These are phyloP conservation scores for Ogataea paraovalis DNA, from an alignment of 805 yeast species.

Conservation along the genomic window DNA sequence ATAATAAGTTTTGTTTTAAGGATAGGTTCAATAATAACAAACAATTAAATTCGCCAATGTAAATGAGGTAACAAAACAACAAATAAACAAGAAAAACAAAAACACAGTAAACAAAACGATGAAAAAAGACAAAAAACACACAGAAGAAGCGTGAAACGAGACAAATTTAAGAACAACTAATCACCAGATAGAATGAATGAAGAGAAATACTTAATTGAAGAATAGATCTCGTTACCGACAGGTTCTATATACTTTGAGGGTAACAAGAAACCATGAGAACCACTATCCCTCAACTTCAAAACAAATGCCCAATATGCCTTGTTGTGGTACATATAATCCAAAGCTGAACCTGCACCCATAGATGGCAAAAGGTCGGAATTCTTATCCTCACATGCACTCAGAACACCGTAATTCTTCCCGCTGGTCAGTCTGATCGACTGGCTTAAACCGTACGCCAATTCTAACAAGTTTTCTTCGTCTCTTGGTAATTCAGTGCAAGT, in stretches of 20 bases:
- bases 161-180: background rate
- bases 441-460: constrained; percentile 75
- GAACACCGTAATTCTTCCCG: constrained; percentile 64
- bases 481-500: constrained; percentile 71
- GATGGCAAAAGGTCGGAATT: constrained; percentile 72
- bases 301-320: constrained; percentile 84
- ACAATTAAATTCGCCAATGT: no score
- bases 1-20: no score
- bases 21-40: no score
- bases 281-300: constrained; percentile 75
- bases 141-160: no score
- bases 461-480: constrained; percentile 76
- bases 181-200: constrained; percentile 38
- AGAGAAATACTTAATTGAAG: constrained; percentile 65
- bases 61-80: background rate
- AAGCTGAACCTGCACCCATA: constrained; percentile 72
- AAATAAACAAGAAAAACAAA: background rate
- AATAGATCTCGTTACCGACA: constrained; percentile 71
- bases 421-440: constrained; percentile 63
- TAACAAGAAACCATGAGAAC: constrained; percentile 76
- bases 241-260: constrained; percentile 69
- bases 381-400: constrained; percentile 76
- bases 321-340: constrained; percentile 81
- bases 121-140: background rate
- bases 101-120: no score